Percentiles rank a stretch among this genome's conserved stretches.
Conservation (phyloP, 306 rosid genomes). For the Chamaecrista fasciculata region DNA sequence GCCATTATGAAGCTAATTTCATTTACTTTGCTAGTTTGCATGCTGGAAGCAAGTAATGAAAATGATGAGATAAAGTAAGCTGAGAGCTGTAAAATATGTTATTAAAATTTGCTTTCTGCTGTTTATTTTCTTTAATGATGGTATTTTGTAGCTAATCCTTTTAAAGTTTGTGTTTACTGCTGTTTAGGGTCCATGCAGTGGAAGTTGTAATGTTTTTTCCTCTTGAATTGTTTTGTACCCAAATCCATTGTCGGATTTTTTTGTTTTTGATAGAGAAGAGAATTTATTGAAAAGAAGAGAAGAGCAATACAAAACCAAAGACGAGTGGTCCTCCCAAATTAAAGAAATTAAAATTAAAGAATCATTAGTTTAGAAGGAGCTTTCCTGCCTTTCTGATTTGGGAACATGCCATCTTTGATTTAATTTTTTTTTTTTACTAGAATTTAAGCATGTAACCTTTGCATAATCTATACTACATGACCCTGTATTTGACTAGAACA, state of each 20-base stretch:
- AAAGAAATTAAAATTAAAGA: neutral
- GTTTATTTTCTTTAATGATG: too few species aligned
- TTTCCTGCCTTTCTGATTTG: neutral
- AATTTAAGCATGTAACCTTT: neutral
- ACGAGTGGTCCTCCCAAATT: neutral
- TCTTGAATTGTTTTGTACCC: neutral
- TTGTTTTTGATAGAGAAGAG: too few species aligned
- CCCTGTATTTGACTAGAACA: neutral
- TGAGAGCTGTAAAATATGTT: neutral
- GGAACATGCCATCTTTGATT: neutral
- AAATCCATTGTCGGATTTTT: neutral
- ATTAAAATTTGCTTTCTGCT: neutral
- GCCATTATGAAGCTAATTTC: neutral
- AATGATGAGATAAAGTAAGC: neutral
- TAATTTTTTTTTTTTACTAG: too few species aligned
- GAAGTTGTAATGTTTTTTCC: neutral
- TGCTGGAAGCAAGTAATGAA: neutral
- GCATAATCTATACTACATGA: neutral
- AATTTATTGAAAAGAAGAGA: neutral
- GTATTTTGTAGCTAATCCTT: neutral
- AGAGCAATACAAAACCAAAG: neutral
- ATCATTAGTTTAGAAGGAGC: neutral
- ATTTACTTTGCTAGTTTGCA: neutral
- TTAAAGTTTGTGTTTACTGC: neutral
- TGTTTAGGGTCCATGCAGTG: neutral